Conservation (phyloP, 176 grass and related monocot genomes). For the Lolium rigidum region DNA sequence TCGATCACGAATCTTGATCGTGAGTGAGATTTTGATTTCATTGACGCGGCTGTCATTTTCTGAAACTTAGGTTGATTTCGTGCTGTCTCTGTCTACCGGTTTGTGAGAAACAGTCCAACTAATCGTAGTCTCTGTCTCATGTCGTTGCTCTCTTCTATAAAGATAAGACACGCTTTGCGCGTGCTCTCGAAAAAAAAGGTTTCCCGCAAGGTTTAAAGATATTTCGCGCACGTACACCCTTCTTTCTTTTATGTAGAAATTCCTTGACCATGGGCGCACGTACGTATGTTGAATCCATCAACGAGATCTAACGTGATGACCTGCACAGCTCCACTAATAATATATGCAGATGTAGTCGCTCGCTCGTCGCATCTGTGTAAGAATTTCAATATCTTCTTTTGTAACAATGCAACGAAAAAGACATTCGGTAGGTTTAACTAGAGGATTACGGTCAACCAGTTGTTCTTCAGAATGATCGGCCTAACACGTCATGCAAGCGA, state of each 20-base stretch:
- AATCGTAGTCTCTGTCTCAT: background rate
- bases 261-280: slow-evolving; percentile 17
- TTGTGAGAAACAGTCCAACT: background rate
- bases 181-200: no score
- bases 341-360: background rate
- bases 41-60: background rate
- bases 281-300: slow-evolving; percentile 22
- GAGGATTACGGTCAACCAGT: background rate
- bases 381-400: background rate
- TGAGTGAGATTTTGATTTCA: background rate
- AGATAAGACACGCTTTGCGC: no score
- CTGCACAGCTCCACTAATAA: background rate
- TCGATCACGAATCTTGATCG: background rate
- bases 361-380: background rate
- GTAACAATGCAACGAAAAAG: background rate
- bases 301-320: slow-evolving; percentile 40
- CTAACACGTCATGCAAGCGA: no score
- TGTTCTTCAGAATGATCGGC: no score
- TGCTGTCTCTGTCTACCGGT: background rate
- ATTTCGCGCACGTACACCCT: background rate
- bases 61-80: background rate
- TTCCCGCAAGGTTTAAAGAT: background rate
- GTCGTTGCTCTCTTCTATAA: no score
- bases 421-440: background rate
- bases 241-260: background rate